Conservation (phyloP, 1,284 basidiomycete species). For the Boletus calvinii region DNA sequence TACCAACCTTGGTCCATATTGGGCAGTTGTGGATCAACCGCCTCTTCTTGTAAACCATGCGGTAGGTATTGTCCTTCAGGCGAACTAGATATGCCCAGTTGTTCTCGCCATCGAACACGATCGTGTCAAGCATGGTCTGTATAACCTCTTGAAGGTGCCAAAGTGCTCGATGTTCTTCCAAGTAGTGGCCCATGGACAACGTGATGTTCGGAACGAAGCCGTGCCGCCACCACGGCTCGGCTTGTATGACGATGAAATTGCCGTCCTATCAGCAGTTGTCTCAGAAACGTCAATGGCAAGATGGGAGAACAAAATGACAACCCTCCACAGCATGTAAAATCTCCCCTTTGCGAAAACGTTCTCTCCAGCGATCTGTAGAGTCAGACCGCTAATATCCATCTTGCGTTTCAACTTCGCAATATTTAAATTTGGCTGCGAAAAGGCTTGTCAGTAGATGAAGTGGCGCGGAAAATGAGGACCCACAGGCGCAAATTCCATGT, state of each 20-base stretch:
- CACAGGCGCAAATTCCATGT: slow-evolving; percentile 34
- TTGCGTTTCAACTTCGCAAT: slow-evolving; percentile 26
- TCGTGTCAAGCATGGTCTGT: slow-evolving; percentile 39
- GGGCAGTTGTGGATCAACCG: slow-evolving; percentile 36
- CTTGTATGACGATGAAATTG: slow-evolving; percentile 42
- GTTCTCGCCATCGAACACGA: slow-evolving; percentile 41
- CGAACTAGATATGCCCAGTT: slow-evolving; percentile 46
- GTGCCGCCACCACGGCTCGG: slow-evolving; percentile 29
- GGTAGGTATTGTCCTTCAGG: slow-evolving; percentile 33
- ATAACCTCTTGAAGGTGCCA: slow-evolving; percentile 31
- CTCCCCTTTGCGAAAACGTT: slow-evolving; percentile 13
- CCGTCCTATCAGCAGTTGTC: slow-evolving; percentile 27
- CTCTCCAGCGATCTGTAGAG: slow-evolving; percentile 18
- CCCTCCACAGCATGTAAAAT: slow-evolving; percentile 34
- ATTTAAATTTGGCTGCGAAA: slow-evolving; percentile 19
- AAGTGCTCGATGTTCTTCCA: slow-evolving; percentile 26
- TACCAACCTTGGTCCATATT: slow-evolving; percentile 36
- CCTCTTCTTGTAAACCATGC: slow-evolving; percentile 36
- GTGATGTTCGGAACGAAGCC: not conserved
- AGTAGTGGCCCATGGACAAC: not conserved
- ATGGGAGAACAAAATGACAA: slow-evolving; percentile 8
- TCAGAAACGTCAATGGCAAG: slow-evolving; percentile 11
- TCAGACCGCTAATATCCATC: slow-evolving; percentile 28
- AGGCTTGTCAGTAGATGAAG: slow-evolving; percentile 3
- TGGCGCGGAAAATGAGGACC: slow-evolving; percentile 21